A percentile compares a stretch with the other conserved stretches of the same genome.
Conservation (phyloP, 1,284 basidiomycete species). For the Laetiporus sulphureus region DNA sequence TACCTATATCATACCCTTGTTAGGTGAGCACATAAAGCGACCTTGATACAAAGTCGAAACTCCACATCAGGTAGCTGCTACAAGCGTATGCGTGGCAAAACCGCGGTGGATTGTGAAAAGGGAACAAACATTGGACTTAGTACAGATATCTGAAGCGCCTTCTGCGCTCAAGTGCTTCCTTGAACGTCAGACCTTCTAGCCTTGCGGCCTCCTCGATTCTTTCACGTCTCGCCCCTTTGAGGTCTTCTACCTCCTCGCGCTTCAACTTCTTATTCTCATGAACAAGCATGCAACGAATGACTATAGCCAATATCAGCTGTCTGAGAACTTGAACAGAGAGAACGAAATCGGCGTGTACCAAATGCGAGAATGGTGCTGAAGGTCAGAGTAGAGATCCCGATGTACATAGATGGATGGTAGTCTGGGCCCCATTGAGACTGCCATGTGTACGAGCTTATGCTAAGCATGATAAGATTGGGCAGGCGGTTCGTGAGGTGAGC, state of each 20-base stretch:
- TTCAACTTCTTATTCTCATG: constrained; percentile 30
- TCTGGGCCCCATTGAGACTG: constrained; percentile 30
- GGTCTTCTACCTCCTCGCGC: constrained; percentile 27
- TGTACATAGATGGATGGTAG: constrained; percentile 32
- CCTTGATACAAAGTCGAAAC: too few relatives aligned
- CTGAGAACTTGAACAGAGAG: constrained; percentile 12
- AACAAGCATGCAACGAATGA: constrained; percentile 25
- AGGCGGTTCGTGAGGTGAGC: not conserved
- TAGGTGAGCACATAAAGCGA: too few relatives aligned
- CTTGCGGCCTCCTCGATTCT: constrained; percentile 32
- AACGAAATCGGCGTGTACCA: constrained; percentile 11
- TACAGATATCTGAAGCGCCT: constrained; percentile 37
- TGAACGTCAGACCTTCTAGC: constrained; percentile 30
- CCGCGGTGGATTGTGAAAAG: too few relatives aligned
- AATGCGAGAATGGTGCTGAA: constrained; percentile 23
- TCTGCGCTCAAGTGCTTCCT: constrained; percentile 31
- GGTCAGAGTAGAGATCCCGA: constrained; percentile 24
- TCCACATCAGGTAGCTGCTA: too few relatives aligned
- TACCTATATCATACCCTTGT: too few relatives aligned
- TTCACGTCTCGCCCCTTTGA: constrained; percentile 24
- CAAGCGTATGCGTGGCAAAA: too few relatives aligned
- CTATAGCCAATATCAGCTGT: constrained; percentile 21
- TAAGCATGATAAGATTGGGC: too few relatives aligned
- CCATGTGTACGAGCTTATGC: constrained; percentile 32
- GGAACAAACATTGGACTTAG: too few relatives aligned